phyloP scores from a whole-genome alignment of 2,329 filamentous ascomycete genomes.

The Domatiomyces catenatus region DNA sequence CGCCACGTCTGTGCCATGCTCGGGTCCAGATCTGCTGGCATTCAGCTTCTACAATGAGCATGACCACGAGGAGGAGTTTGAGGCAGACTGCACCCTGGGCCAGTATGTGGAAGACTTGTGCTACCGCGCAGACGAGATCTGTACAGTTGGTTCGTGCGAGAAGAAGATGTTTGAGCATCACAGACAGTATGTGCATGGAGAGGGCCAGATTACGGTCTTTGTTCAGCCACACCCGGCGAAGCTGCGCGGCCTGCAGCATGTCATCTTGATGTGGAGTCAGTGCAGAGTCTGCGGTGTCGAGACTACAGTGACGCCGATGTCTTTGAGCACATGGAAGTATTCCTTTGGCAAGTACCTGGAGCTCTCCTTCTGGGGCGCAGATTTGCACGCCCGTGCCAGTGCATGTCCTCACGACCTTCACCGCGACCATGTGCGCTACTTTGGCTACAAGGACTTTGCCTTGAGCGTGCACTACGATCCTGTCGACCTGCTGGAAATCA shows the following conservation, averaged over 20 bases:
- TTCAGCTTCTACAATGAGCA: constrained; percentile 91
- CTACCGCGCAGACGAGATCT: constrained; percentile 57
- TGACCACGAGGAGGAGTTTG: constrained; percentile 51
- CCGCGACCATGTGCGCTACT: constrained; percentile 81
- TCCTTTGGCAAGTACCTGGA: constrained; percentile 98
- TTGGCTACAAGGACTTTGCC: constrained; percentile 71
- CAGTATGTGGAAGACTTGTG: constrained; percentile 91
- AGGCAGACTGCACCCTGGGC: constrained; percentile 77
- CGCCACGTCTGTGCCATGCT: constrained; percentile 80
- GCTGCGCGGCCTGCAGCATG: constrained; percentile 50
- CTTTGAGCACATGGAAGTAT: constrained; percentile 89
- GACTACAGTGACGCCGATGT: constrained; percentile 81
- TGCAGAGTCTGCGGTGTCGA: constrained; percentile 87
- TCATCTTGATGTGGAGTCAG: constrained; percentile 94
- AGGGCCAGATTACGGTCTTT: constrained; percentile 82
- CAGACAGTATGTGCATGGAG: constrained; percentile 89
- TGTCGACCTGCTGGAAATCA: constrained; percentile 83
- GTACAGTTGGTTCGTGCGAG: constrained; percentile 71
- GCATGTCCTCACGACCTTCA: constrained; percentile 85
- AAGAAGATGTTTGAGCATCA: constrained; percentile 84
- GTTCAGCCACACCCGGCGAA: constrained; percentile 60
- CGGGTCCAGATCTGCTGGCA: constrained; percentile 76
- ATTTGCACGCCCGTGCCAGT: constrained; percentile 52
- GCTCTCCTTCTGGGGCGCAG: constrained; percentile 85
- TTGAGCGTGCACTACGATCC: constrained; percentile 84